Evolutionary conservation across 495 filamentous ascomycete genomes (phyloP).

Genomic region (Penicillium paradoxum): DNA sequence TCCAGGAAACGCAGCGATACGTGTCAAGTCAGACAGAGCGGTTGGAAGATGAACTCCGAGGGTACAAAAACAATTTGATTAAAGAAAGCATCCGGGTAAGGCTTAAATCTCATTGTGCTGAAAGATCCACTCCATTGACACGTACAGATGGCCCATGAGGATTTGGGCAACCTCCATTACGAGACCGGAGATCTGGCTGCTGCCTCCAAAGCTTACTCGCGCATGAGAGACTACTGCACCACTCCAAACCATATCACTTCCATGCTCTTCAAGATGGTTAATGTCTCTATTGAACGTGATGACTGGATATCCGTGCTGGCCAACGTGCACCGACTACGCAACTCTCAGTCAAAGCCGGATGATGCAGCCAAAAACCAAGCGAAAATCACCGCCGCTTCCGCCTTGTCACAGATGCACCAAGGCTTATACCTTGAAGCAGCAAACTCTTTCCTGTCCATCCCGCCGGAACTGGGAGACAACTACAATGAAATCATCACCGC

Average conservation of each 20-base stretch:
- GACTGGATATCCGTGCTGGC: constrained; percentile 63
- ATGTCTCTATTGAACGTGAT: constrained; percentile 60
- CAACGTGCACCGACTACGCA: constrained; percentile 63
- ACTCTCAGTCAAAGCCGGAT: constrained; percentile 55
- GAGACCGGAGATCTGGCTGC: constrained; percentile 55
- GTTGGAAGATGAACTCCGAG: constrained; percentile 76
- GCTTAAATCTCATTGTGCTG: background rate
- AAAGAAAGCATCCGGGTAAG: constrained; percentile 93
- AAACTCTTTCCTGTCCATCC: constrained; percentile 57
- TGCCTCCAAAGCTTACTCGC: constrained; percentile 62
- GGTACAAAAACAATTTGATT: constrained; percentile 95
- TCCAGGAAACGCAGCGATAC: constrained; percentile 53
- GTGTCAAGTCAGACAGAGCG: constrained; percentile 64
- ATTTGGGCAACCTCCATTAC: constrained; percentile 65
- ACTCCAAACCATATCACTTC: constrained; percentile 64
- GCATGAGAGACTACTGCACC: constrained; percentile 73
- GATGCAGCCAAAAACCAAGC: constrained; percentile 53
- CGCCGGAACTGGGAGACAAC: constrained; percentile 45
- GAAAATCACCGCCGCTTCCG: constrained; percentile 62
- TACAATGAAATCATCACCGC: constrained; percentile 71
- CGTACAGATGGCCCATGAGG: constrained; percentile 69
- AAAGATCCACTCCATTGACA: constrained; percentile 2
- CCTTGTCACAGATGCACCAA: constrained; percentile 63
- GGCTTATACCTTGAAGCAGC: constrained; percentile 70
- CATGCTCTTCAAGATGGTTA: constrained; percentile 65